These are phyloP conservation scores for Colletotrichum cuscutae DNA, from an alignment of 2,329 filamentous ascomycete genomes.

Conservation along the genomic window DNA sequence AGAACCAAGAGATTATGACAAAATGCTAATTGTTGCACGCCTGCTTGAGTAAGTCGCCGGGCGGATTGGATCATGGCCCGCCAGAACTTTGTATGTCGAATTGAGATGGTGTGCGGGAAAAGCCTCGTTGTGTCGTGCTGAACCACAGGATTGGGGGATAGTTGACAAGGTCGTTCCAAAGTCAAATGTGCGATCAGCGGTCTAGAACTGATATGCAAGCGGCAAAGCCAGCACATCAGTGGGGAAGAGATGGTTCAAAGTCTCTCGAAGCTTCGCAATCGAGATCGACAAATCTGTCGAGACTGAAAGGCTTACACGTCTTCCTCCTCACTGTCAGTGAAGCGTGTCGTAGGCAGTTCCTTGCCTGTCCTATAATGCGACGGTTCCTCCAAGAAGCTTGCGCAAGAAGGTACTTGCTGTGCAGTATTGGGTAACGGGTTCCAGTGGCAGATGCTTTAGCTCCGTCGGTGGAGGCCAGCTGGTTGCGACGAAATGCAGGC, in stretches of 20 bases:
- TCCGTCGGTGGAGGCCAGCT: background rate
- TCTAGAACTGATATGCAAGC: constrained; percentile 4
- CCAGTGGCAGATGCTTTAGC: background rate
- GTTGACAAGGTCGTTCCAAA: background rate
- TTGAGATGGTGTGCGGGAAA: background rate
- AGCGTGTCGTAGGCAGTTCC: background rate
- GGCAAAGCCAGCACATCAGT: constrained; percentile 21
- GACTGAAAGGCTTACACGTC: background rate
- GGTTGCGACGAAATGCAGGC: constrained; percentile 5
- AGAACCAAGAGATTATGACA: background rate
- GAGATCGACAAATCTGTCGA: constrained; percentile 15
- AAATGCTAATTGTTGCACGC: background rate
- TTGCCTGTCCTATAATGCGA: background rate
- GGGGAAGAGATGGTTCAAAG: constrained; percentile 3
- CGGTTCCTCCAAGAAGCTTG: background rate
- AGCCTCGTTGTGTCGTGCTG: background rate
- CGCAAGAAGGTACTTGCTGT: background rate
- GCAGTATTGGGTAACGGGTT: background rate
- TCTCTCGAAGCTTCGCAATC: constrained; percentile 3
- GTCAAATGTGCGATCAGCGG: background rate
- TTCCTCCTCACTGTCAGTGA: background rate
- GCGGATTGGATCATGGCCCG: background rate
- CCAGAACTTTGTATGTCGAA: background rate
- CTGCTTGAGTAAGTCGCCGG: background rate
- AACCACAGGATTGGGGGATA: background rate